Base-by-base conservation (phyloP, 2,329 filamentous ascomycete genomes). In the Ramularia endophylla region DNA sequence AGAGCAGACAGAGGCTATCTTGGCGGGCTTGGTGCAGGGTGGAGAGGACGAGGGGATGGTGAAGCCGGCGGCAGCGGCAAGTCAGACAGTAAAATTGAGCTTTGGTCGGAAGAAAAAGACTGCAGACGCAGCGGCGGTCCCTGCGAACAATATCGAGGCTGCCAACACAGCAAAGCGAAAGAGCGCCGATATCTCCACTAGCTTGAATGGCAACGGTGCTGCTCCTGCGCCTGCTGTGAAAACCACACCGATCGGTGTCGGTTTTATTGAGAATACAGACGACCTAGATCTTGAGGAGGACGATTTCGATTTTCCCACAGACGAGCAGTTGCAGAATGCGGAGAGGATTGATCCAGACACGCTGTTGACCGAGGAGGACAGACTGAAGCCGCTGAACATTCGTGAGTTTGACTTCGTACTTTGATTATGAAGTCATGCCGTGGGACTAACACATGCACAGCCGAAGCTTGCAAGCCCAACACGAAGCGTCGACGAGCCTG, bases 331-430 rank as follows among this genome's bases (percentile, higher is more conserved):
- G 84, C 88, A 54, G 44, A 42, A 50, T 9, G 87, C 94, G 50
- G 89, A 94, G 41, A 67, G 94, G 40, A 92, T 98, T 53, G 88
- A 97, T 59, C 92, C 97, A 64, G 84, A 95, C 57, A 81, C 80
- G 8, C 72, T 98, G 22, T 71, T 98, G 54, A 87, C 83, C 3
- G 88, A 89, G 57, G 86, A 87, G 47, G 90, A 98, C 59, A 72
- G 92, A 54, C 80, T 79, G 53, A 75, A 80, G 54, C 84, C 85
- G 16, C 76, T 94, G 41, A 78, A 83, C 51, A 82, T 87, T 54
- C 88, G 89, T 95, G 48, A 53, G 60, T 58, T 2, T 28, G 22
- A 9, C 11, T 27, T 12, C 19, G n/a, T n/a, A n/a, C n/a, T n/a
- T n/a, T n/a, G n/a, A n/a, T n/a, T n/a, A n/a, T n/a, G n/a, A n/a